These are phyloP conservation scores for Paecilomyces dactylethromorphus DNA, from an alignment of 2,329 filamentous ascomycete species.

Conservation along the genomic window DNA sequence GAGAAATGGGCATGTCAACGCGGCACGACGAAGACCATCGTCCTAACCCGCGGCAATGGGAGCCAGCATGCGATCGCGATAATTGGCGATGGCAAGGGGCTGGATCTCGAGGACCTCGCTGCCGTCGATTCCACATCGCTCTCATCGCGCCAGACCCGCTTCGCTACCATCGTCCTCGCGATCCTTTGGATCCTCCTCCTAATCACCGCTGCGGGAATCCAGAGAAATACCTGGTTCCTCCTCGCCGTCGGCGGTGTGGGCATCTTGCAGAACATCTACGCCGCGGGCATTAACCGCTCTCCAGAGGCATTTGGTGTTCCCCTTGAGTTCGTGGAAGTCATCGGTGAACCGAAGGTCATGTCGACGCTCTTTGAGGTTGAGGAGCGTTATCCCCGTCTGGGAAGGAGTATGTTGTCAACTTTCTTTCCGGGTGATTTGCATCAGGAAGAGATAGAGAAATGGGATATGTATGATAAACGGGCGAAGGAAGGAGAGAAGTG, in stretches of 20 bases:
- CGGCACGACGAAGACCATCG: slow-evolving; percentile 20
- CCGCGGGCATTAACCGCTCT: slow-evolving; percentile 21
- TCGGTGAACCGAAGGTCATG: slow-evolving; percentile 27
- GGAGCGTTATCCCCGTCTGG: slow-evolving; percentile 22
- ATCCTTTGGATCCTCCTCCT: slow-evolving; percentile 36
- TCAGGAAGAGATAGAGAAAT: neutral
- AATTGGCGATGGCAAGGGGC: slow-evolving; percentile 21
- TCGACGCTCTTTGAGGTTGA: slow-evolving; percentile 22
- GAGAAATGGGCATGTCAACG: slow-evolving; percentile 40
- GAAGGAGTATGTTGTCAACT: slow-evolving; percentile 20
- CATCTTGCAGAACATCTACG: slow-evolving; percentile 35
- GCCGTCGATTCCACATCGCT: slow-evolving; percentile 13
- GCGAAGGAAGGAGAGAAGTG: too few relatives aligned
- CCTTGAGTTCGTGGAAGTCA: slow-evolving; percentile 17
- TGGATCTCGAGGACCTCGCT: slow-evolving; percentile 40
- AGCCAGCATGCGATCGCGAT: slow-evolving; percentile 35
- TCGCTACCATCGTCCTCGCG: slow-evolving; percentile 18
- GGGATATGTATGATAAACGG: too few relatives aligned
- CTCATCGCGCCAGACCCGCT: slow-evolving; percentile 10
- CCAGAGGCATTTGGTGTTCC: slow-evolving; percentile 25
- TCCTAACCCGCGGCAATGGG: slow-evolving; percentile 38
- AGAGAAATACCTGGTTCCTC: slow-evolving; percentile 36
- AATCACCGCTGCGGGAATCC: slow-evolving; percentile 31
- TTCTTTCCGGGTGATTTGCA: slow-evolving; percentile 22
- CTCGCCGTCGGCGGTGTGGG: slow-evolving; percentile 35